These are phyloP conservation scores for Mycena crocata DNA, from an alignment of 768 basidiomycete species.

Conservation along the genomic window DNA sequence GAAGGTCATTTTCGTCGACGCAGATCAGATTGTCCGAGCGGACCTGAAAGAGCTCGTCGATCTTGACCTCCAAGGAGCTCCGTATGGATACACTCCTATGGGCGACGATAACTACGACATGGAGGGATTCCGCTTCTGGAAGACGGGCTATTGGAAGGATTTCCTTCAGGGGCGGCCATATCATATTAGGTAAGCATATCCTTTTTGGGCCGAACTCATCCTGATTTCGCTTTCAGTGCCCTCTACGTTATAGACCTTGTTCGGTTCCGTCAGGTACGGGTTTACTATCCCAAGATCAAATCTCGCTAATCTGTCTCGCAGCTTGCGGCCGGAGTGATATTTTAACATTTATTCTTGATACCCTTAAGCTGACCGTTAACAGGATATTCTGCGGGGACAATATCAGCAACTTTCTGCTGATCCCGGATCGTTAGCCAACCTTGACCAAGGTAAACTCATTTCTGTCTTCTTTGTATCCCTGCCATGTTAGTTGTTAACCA, in stretches of 20 bases:
- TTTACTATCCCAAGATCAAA: neutral
- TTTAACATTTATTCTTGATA: neutral
- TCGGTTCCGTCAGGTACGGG: slow-evolving; percentile 87
- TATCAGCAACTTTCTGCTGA: slow-evolving; percentile 96
- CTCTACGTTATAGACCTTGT: slow-evolving; percentile 96
- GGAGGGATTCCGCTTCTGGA: slow-evolving; percentile 99
- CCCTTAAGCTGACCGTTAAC: slow-evolving; percentile 2
- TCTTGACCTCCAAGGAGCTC: slow-evolving; percentile 90
- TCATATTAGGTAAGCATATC: slow-evolving; percentile 84
- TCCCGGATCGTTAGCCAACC: slow-evolving; percentile 92
- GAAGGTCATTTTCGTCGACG: slow-evolving; percentile 99
- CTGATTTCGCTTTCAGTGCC: slow-evolving; percentile 65
- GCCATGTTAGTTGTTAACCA: neutral
- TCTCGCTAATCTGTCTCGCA: slow-evolving; percentile 35
- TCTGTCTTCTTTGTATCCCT: slow-evolving; percentile 1
- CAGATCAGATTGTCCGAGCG: slow-evolving; percentile 96
- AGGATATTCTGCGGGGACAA: slow-evolving; percentile 91
- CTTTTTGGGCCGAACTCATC: neutral
- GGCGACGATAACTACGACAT: slow-evolving; percentile 94
- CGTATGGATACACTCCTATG: slow-evolving; percentile 98
- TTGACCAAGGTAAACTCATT: slow-evolving; percentile 95
- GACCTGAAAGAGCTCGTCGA: slow-evolving; percentile 96
- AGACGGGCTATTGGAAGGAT: slow-evolving; percentile 95
- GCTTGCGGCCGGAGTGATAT: slow-evolving; percentile 64
- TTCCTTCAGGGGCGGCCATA: slow-evolving; percentile 87